Evolutionary conservation across 352 stramenopile genomes (phyloP).

Genomic region (Phytophthora litchii): DNA sequence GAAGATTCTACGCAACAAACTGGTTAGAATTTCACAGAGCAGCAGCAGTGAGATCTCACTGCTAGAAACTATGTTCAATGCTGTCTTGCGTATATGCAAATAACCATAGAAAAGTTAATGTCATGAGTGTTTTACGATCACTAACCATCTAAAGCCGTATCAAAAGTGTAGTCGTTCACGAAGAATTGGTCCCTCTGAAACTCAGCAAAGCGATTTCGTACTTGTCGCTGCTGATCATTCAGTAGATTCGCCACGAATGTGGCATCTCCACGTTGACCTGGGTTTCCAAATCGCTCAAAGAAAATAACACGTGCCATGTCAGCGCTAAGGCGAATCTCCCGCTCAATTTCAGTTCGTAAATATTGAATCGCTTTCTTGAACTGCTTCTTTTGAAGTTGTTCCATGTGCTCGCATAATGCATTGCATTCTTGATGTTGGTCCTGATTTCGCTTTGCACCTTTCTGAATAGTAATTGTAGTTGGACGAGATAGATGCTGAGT

Average conservation of each 20-base stretch:
- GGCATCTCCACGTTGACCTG: constrained; percentile 12
- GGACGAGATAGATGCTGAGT: neutral
- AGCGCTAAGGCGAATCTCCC: constrained; percentile 8
- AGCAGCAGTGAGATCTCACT: constrained; percentile 3
- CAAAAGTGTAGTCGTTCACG: constrained; percentile 1
- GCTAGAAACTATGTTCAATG: too few species aligned
- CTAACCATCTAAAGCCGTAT: neutral
- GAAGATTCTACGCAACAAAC: constrained; percentile 6
- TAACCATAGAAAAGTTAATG: constrained; percentile 4
- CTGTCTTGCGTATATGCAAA: too few species aligned
- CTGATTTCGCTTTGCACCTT: neutral
- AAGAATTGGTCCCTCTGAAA: constrained; percentile 13
- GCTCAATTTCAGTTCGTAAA: constrained; percentile 21
- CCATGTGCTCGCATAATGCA: constrained; percentile 5
- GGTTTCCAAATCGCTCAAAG: constrained; percentile 18
- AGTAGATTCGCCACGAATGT: constrained; percentile 23
- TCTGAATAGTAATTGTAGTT: neutral
- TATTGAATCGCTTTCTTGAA: constrained; percentile 14
- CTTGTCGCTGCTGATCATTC: constrained; percentile 16
- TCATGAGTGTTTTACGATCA: neutral
- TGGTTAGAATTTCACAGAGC: neutral
- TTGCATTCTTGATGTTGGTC: constrained; percentile 13
- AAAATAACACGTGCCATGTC: constrained; percentile 14
- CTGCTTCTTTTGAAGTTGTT: constrained; percentile 20
- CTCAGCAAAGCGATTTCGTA: constrained; percentile 8